phyloP scores from a whole-genome alignment of 2,329 filamentous ascomycete genomes.

The Diaporthe aspalathi region DNA sequence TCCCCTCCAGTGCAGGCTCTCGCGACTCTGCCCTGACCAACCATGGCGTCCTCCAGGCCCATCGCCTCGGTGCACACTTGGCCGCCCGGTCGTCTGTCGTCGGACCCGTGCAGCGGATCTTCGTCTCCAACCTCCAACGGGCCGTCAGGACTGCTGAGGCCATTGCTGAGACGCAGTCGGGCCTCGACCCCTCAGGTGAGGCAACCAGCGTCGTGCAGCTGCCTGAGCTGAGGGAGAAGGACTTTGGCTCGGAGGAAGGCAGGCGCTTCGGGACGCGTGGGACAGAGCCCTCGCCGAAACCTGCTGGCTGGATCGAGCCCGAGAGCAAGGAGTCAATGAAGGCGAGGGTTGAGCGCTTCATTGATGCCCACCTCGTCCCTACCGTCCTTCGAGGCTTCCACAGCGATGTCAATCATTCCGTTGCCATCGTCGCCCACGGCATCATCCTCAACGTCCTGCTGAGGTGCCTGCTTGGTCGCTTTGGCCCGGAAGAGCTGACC shows the following conservation, averaged over 20 bases:
- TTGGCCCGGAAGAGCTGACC: slow-evolving; percentile 50
- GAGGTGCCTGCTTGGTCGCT: slow-evolving; percentile 68
- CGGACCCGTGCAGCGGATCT: slow-evolving; percentile 69
- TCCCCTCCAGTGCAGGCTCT: slow-evolving; percentile 71
- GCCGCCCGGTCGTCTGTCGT: slow-evolving; percentile 45
- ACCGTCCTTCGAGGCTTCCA: slow-evolving; percentile 33
- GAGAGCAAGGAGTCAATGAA: slow-evolving; percentile 78
- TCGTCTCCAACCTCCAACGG: slow-evolving; percentile 81
- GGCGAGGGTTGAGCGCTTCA: slow-evolving; percentile 71
- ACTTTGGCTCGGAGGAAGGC: slow-evolving; percentile 80
- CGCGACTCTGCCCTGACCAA: slow-evolving; percentile 84
- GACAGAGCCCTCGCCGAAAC: slow-evolving; percentile 41
- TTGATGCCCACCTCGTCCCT: slow-evolving; percentile 69
- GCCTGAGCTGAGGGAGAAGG: slow-evolving; percentile 73
- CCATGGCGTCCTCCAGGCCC: slow-evolving; percentile 85
- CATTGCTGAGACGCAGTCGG: slow-evolving; percentile 66
- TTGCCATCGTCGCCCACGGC: slow-evolving; percentile 84
- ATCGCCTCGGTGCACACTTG: slow-evolving; percentile 75
- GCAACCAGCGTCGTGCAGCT: slow-evolving; percentile 51
- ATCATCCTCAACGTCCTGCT: slow-evolving; percentile 80
- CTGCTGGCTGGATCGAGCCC: slow-evolving; percentile 44
- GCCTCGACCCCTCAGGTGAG: slow-evolving; percentile 19
- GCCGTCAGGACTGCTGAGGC: slow-evolving; percentile 78
- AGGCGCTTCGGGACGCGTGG: slow-evolving; percentile 61
- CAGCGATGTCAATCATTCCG: slow-evolving; percentile 49